Evolutionary conservation across 2,329 filamentous ascomycete genomes (phyloP).

Genomic region (Cercospora zeina): DNA sequence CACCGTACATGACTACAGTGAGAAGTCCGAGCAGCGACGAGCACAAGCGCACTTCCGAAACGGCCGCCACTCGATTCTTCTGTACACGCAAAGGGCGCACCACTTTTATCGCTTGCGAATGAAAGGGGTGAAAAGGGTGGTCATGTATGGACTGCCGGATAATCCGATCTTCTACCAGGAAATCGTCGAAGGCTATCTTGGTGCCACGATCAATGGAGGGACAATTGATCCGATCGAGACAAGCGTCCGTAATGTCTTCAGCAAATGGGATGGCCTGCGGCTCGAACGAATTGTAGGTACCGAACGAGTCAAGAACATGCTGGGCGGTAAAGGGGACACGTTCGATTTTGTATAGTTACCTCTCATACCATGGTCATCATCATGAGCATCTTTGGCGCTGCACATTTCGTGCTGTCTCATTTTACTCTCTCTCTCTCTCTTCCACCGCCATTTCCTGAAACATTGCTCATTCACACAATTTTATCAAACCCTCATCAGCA

Average conservation of each 20-base stretch:
- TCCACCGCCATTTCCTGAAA: background rate
- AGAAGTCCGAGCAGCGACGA: slow-evolving; percentile 73
- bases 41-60: slow-evolving; percentile 84
- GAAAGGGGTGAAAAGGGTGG: slow-evolving; percentile 75
- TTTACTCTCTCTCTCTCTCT: background rate
- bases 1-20: slow-evolving; percentile 83
- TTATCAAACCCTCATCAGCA: background rate
- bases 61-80: slow-evolving; percentile 75
- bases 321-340: slow-evolving; percentile 69
- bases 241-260: slow-evolving; percentile 66
- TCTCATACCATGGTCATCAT: background rate
- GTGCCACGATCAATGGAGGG: slow-evolving; percentile 56
- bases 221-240: slow-evolving; percentile 54
- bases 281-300: slow-evolving; percentile 85
- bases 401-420: background rate
- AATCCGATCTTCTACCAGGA: slow-evolving; percentile 81
- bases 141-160: slow-evolving; percentile 88
- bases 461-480: background rate
- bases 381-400: background rate
- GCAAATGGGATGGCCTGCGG: slow-evolving; percentile 84
- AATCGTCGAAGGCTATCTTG: slow-evolving; percentile 68
- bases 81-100: slow-evolving; percentile 95
- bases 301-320: slow-evolving; percentile 77
- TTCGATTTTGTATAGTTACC: slow-evolving; percentile 81
- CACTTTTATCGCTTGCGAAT: slow-evolving; percentile 90